These are phyloP conservation scores for Boletus reticuloceps DNA, from an alignment of 768 basidiomycete species.

Conservation along the genomic window DNA sequence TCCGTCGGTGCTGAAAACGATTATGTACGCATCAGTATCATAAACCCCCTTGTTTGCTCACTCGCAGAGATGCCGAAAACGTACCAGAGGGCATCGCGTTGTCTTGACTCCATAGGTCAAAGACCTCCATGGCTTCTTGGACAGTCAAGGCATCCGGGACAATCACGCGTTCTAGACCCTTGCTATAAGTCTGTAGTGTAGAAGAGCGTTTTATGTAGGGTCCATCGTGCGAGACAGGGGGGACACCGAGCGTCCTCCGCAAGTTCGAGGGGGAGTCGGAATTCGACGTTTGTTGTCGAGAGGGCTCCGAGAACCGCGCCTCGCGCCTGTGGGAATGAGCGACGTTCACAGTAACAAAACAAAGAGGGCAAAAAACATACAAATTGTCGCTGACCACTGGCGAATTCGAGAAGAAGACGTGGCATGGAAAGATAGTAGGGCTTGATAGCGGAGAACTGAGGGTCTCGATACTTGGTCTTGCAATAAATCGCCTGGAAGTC, in stretches of 20 bases:
- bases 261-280: slow-evolving; percentile 61
- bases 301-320: slow-evolving; percentile 76
- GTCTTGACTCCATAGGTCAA: slow-evolving; percentile 73
- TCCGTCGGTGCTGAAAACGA: slow-evolving; percentile 45
- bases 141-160: slow-evolving; percentile 60
- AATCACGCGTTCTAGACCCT: slow-evolving; percentile 48
- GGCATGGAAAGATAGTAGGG: slow-evolving; percentile 80
- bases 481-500: slow-evolving; percentile 83
- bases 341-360: background rate
- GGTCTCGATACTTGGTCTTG: slow-evolving; percentile 66
- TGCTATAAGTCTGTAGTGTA: slow-evolving; percentile 49
- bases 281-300: slow-evolving; percentile 57
- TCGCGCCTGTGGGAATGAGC: slow-evolving; percentile 43
- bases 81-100: slow-evolving; percentile 50
- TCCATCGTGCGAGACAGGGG: slow-evolving; percentile 40
- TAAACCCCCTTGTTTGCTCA: background rate
- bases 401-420: slow-evolving; percentile 72
- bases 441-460: slow-evolving; percentile 64
- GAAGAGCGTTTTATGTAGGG: slow-evolving; percentile 57
- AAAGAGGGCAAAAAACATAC: slow-evolving; percentile 43
- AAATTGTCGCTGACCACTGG: slow-evolving; percentile 65
- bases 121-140: slow-evolving; percentile 70
- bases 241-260: slow-evolving; percentile 55
- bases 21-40: background rate
- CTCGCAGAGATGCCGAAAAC: slow-evolving; percentile 8